Base-by-base conservation (phyloP, 1,284 basidiomycete species). In the Papiliotrema laurentii region DNA sequence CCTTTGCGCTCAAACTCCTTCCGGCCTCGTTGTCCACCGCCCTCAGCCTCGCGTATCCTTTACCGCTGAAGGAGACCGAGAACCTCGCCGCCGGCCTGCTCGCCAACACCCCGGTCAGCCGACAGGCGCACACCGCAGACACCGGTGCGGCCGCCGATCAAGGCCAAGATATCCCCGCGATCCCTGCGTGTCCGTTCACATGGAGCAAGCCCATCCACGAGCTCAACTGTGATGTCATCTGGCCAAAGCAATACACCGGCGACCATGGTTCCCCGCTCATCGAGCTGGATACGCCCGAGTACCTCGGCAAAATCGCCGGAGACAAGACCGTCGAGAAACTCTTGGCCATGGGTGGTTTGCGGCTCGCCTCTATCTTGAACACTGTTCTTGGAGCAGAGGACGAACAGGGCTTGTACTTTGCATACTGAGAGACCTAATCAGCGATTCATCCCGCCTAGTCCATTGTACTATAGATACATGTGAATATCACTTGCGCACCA, bases 231-330 rank as follows among this genome's bases (percentile, higher is more conserved):
- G 79, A 82, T 13, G 69, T 88, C 50, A 79, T 87, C 1, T 94
- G 84, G 86, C 89, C 85, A 0, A 72, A 74, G 51, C 84, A 77
- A 19, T 72, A 69, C 46, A 60, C 55, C 3, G 71, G 69, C 14
- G 38, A 42, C 7, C 53, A 58, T 14, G 64, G 65, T 1, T 59
- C 66, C 34, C 63, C 72, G 0, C 78, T 82, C 51, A 78, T 87
- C 28, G 86, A 94, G 71, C 79, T 96, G n/a, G 86, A 93, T 69
- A 90, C 87, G 21, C 83, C 86, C 0, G 77, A 83, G 55, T 96
- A 96, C 63, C 74, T 84, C 1, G 89, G 86, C 1, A 73, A 74
- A 22, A 82, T 93, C 56, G 75, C 76, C 47, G 72, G 82, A 35
- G 75, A 80, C 51, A 84, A 85, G 79, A 74, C 89, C 34, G 63